Evolutionary conservation across 345 rosid species (phyloP).

Genomic region (Noccaea bulbosa): DNA sequence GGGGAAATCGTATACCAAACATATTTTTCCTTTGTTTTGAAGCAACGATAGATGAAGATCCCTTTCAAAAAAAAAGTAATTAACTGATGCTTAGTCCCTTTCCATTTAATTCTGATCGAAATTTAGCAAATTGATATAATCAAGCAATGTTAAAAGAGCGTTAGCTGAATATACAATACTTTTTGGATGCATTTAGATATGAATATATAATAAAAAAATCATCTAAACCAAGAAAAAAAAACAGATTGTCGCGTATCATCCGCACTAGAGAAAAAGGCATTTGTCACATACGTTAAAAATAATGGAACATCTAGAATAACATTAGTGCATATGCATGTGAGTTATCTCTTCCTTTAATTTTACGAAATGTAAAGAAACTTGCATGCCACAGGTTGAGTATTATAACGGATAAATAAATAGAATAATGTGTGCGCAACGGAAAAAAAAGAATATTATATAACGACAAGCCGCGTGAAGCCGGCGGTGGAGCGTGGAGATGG

Average conservation of each 20-base stretch:
- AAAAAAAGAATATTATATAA: background rate
- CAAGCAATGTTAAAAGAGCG: constrained; percentile 23
- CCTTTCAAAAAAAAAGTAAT: background rate
- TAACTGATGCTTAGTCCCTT: constrained; percentile 25
- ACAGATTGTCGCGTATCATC: constrained; percentile 7
- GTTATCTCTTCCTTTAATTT: background rate
- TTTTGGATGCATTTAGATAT: background rate
- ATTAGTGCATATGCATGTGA: constrained; percentile 3
- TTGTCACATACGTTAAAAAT: constrained; percentile 4
- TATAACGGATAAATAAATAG: background rate
- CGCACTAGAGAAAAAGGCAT: background rate
- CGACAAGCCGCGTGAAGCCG: constrained; percentile 8
- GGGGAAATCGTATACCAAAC: constrained; percentile 24
- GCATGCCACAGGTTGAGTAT: background rate
- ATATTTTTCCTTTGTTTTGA: constrained; percentile 29
- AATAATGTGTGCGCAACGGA: background rate
- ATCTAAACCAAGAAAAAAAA: background rate
- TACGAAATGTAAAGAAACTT: constrained; percentile 21
- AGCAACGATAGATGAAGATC: constrained; percentile 25
- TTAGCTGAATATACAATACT: background rate
- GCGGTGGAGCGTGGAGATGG: constrained; percentile 2
- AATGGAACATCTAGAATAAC: constrained; percentile 7
- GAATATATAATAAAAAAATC: background rate
- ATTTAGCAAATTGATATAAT: background rate
- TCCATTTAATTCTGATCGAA: constrained; percentile 17